These are phyloP conservation scores for Pythium sp. DNA, from an alignment of 352 stramenopile genomes.

Conservation along the genomic window DNA sequence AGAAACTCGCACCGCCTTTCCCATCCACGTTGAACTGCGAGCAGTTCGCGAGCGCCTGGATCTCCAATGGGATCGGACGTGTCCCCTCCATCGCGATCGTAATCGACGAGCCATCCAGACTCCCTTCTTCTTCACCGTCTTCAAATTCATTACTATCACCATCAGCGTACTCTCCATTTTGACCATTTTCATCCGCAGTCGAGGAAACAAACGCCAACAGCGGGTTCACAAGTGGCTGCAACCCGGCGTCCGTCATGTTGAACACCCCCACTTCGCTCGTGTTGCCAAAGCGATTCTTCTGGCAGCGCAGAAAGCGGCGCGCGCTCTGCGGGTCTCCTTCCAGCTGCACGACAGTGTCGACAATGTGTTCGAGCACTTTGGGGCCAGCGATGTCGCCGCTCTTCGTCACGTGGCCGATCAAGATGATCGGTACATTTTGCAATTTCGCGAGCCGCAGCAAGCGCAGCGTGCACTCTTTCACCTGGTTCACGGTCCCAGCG, in stretches of 20 bases:
- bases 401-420: conserved; percentile 98
- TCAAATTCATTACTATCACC: conserved; percentile 22
- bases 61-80: conserved; percentile 92
- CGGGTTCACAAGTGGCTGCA: conserved; percentile 77
- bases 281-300: conserved; percentile 97
- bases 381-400: conserved; percentile 94
- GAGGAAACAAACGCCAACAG: conserved; percentile 79
- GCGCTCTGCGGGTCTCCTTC: conserved; percentile 87
- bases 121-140: conserved; percentile 8
- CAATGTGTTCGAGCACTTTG: conserved; percentile 87
- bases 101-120: conserved; percentile 79
- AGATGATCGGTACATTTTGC: conserved; percentile 87
- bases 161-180: conserved; percentile 29
- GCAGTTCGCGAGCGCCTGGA: conserved; percentile 90
- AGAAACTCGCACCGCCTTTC: conserved; percentile 34
- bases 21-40: conserved; percentile 40
- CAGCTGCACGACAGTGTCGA: conserved; percentile 96
- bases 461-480: conserved; percentile 94
- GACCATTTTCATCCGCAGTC: conserved; percentile 6
- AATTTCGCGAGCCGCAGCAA: conserved; percentile 94
- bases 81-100: conserved; percentile 93
- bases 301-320: conserved; percentile 89
- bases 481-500: conserved; percentile 90
- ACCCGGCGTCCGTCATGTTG: conserved; percentile 88
- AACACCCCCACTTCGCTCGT: conserved; percentile 96